phyloP scores from a whole-genome alignment of 208 protist genomes.

The Leishmania martiniquensis region DNA sequence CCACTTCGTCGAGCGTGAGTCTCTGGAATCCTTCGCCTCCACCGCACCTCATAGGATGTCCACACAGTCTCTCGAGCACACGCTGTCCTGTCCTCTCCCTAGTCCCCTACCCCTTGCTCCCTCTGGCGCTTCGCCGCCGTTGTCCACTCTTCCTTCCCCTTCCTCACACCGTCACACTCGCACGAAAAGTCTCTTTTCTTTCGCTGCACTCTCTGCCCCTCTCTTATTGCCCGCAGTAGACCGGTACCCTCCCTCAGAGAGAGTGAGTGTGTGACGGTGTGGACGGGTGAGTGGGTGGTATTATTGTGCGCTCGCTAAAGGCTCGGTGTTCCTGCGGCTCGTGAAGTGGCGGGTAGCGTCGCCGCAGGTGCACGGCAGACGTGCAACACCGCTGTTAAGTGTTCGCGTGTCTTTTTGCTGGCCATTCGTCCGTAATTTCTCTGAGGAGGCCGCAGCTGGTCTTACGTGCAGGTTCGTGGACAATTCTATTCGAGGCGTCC shows the following conservation, averaged over 20 bases:
- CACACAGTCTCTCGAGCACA: not conserved
- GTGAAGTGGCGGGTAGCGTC: not conserved
- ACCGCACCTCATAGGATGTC: not conserved
- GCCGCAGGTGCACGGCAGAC: not conserved
- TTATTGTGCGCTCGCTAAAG: not conserved
- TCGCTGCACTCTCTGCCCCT: not conserved
- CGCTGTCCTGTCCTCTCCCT: not conserved
- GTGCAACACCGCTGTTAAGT: not conserved
- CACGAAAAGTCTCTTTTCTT: not conserved
- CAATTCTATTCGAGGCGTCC: not conserved
- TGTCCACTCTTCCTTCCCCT: not conserved
- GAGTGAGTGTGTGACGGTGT: too few species aligned
- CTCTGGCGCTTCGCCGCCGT: not conserved
- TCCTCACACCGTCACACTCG: not conserved
- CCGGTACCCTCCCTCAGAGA: not conserved
- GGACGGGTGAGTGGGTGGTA: too few species aligned
- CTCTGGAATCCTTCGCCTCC: not conserved
- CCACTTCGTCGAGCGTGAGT: not conserved
- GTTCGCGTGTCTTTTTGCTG: not conserved
- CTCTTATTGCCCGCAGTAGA: not conserved
- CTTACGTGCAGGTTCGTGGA: not conserved
- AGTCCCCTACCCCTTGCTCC: not conserved
- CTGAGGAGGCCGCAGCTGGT: not conserved
- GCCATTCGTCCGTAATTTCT: not conserved
- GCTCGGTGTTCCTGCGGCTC: not conserved